These are phyloP conservation scores for Suillus clintonianus DNA, from an alignment of 768 basidiomycete genomes.

Conservation along the genomic window DNA sequence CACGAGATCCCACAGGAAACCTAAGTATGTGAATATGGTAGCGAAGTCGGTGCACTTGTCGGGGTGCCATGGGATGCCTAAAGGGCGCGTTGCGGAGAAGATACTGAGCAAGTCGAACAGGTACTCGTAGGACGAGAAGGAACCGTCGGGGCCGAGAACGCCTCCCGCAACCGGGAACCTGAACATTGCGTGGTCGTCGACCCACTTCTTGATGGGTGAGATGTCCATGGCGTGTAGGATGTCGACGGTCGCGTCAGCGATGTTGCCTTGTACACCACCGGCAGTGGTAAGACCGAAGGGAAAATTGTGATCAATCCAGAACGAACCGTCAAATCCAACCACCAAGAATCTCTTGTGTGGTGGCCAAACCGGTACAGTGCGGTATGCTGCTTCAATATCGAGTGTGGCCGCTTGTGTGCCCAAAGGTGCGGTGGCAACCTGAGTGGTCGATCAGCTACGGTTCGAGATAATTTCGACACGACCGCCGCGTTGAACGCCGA, in stretches of 20 bases:
- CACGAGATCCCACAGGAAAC: too few relatives aligned
- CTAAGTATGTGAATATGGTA: too few relatives aligned
- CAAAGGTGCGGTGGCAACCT: not conserved
- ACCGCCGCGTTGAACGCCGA: too few relatives aligned
- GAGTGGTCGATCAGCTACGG: too few relatives aligned
- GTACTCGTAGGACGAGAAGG: too few relatives aligned
- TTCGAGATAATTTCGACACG: too few relatives aligned
- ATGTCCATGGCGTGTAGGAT: not conserved
- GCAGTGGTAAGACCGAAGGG: slow-evolving; percentile 22
- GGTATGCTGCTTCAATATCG: not conserved
- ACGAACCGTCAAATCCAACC: slow-evolving; percentile 8
- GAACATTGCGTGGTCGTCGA: not conserved
- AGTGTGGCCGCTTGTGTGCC: not conserved
- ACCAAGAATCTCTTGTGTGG: not conserved
- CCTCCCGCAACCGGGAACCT: too few relatives aligned
- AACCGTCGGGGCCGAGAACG: too few relatives aligned
- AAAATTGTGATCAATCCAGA: slow-evolving; percentile 21
- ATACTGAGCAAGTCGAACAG: too few relatives aligned
- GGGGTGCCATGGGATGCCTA: too few relatives aligned
- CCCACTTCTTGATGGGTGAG: not conserved
- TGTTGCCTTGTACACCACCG: slow-evolving; percentile 17
- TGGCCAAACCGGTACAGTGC: not conserved
- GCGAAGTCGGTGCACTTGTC: too few relatives aligned
- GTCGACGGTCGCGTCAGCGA: slow-evolving; percentile 12
- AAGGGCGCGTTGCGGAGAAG: too few relatives aligned